Evolutionary conservation across 2,329 filamentous ascomycete species (phyloP), one percentile per base, ranked within the genome.

Genomic region (Arthrinium phaeospermum): DNA sequence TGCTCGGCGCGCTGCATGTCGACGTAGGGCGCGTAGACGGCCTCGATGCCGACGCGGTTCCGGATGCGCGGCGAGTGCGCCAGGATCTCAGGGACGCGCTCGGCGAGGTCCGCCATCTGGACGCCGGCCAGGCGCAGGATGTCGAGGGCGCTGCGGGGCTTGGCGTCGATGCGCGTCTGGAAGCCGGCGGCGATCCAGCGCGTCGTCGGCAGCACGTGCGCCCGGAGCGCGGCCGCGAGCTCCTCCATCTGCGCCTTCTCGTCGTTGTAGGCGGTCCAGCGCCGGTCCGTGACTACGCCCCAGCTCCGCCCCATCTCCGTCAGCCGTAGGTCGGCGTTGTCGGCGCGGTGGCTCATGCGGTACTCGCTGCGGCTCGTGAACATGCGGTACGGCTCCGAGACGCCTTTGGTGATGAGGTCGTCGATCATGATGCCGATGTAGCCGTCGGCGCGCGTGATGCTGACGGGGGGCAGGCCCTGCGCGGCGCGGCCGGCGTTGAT

Each of bases 361-460:
- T 97, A 99, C 84, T 99, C 96, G 83, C 93, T 97, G 75, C 96
- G 91, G 7, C 94, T 93, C 2, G 96, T 99, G 85, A 99, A 99
- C 95, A 99, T 98, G 76, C 96, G 91, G 83, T 99, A 99, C 1
- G 96, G 96, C 80, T 99, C 96, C 2, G 93, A 95, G 44, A 99
- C 96, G 68, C 96, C 96, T 83, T 98, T 98, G 30, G 96, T 98
- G 79, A 97, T 92, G 49, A 99, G 90, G 81, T 99, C 96, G 82
- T 99, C 96, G 78, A 99, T 95, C 95, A 99, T 98, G 83, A 99
- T 93, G 76, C 96, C 96, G 79, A 99, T 98, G 82, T 98, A 99
- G 16, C 94, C 95, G 81, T 99, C 96, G 1, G 93, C 92, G 75
- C 96, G 89, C 10, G 91, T 91, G 44, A 99, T 85, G 0, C 89